Percentiles rank a stretch among this genome's conserved stretches.
phyloP scores from a whole-genome alignment of 2,329 filamentous ascomycete genomes.

The Parastagonospora nodorum region DNA sequence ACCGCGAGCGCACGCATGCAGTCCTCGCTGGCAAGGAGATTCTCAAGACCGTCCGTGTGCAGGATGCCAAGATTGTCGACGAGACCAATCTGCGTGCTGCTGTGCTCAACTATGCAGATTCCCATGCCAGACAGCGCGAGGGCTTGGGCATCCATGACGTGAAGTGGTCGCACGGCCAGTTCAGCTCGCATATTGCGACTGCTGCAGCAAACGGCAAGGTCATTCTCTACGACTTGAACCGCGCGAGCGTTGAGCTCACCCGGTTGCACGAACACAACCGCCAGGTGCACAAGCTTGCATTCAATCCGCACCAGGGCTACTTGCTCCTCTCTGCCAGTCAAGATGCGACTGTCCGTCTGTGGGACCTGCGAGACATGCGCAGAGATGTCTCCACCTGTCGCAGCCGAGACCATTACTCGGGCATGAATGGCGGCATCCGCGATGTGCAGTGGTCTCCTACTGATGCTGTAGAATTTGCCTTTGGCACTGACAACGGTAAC shows the following conservation, averaged over 20 bases:
- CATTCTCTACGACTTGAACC: conserved; percentile 67
- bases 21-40: conserved; percentile 69
- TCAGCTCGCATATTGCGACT: conserved; percentile 65
- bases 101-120: conserved; percentile 62
- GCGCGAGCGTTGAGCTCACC: conserved; percentile 64
- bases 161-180: conserved; percentile 69
- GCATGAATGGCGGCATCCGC: conserved; percentile 65
- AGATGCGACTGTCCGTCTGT: conserved; percentile 67
- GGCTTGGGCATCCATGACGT: conserved; percentile 68
- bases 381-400: conserved; percentile 58
- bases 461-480: conserved; percentile 66
- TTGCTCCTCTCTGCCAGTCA: conserved; percentile 68
- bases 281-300: conserved; percentile 68
- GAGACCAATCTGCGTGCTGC: conserved; percentile 67
- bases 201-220: conserved; percentile 69
- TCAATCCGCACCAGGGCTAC: conserved; percentile 66
- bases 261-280: conserved; percentile 68
- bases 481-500: conserved; percentile 66
- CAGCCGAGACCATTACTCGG: conserved; percentile 60
- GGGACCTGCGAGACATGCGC: conserved; percentile 64
- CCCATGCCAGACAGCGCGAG: conserved; percentile 58
- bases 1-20: conserved; percentile 66
- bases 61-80: conserved; percentile 62
- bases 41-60: conserved; percentile 66
- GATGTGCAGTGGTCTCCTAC: conserved; percentile 70